Percentiles rank a stretch among this genome's conserved stretches.
Conservation (phyloP, 768 basidiomycete species). For the Sistotremastrum niveocremeum region DNA sequence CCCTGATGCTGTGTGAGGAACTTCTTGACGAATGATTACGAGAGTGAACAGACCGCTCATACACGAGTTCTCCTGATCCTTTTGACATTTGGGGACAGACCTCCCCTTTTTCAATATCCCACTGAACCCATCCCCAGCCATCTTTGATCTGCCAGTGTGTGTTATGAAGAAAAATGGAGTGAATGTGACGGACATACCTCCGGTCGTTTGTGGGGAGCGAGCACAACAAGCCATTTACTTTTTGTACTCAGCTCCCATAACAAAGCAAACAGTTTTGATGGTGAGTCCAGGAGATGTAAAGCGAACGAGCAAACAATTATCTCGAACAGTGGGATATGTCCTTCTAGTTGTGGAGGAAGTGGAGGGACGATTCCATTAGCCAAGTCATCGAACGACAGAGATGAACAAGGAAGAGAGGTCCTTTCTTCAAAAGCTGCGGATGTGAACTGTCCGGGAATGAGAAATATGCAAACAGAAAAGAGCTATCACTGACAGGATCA, state of each 20-base stretch:
- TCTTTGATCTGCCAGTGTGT: slow-evolving; percentile 36
- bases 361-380: slow-evolving; percentile 41
- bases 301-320: slow-evolving; percentile 66
- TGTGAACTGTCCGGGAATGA: slow-evolving; percentile 36
- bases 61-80: slow-evolving; percentile 34
- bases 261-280: slow-evolving; percentile 50
- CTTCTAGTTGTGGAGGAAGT: slow-evolving; percentile 7
- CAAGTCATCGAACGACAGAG: slow-evolving; percentile 50
- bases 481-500: not conserved
- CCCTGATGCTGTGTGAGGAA: slow-evolving; percentile 15
- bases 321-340: slow-evolving; percentile 25
- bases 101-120: slow-evolving; percentile 40
- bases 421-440: slow-evolving; percentile 41
- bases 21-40: not conserved
- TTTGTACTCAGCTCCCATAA: slow-evolving; percentile 52
- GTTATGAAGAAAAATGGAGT: not conserved
- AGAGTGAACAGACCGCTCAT: not conserved
- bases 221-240: slow-evolving; percentile 48
- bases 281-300: slow-evolving; percentile 48
- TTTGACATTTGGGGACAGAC: slow-evolving; percentile 28
- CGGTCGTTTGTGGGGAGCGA: slow-evolving; percentile 68
- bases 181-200: slow-evolving; percentile 28
- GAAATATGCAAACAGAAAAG: not conserved
- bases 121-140: slow-evolving; percentile 55
- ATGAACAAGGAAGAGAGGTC: slow-evolving; percentile 38